A percentile compares a stretch with the other conserved stretches of the same genome.
Evolutionary conservation across 495 filamentous ascomycete genomes (phyloP).

Genomic region (Achaetomiella virescens): DNA sequence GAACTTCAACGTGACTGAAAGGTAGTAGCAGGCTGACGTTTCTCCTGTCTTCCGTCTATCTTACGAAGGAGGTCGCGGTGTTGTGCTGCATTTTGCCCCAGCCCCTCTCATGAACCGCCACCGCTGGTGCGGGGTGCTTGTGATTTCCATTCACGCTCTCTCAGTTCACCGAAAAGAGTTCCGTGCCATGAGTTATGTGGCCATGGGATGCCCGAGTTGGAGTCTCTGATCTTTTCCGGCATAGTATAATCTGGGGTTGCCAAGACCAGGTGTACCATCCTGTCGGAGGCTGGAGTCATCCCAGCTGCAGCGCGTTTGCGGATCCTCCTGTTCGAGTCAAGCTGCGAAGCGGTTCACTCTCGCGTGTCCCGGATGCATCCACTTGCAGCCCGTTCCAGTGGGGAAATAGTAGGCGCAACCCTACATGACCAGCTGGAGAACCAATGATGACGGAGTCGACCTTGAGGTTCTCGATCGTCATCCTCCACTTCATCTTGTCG

Average conservation of each 20-base stretch:
- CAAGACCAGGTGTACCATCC: constrained; percentile 6
- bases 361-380: constrained; percentile 16
- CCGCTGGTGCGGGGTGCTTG: no score
- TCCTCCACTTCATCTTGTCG: no score
- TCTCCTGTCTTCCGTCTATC: no score
- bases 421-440: no score
- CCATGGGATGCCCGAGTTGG: constrained; percentile 1
- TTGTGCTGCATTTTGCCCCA: no score
- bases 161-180: not conserved
- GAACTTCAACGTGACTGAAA: no score
- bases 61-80: no score
- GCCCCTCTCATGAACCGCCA: no score
- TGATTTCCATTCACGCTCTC: not conserved
- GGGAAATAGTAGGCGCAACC: no score
- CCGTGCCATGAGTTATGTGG: not conserved
- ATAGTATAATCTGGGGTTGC: constrained; percentile 13
- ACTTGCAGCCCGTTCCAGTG: constrained; percentile 15
- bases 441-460: constrained; percentile 9
- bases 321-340: constrained; percentile 8
- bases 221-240: constrained; percentile 1
- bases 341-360: constrained; percentile 7
- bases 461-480: no score
- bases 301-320: constrained; percentile 11
- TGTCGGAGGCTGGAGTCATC: constrained; percentile 7
- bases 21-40: no score